A percentile compares a stretch with the other conserved stretches of the same genome.
These are phyloP conservation scores for Trametes maxima DNA, from an alignment of 768 basidiomycete genomes.

Conservation along the genomic window DNA sequence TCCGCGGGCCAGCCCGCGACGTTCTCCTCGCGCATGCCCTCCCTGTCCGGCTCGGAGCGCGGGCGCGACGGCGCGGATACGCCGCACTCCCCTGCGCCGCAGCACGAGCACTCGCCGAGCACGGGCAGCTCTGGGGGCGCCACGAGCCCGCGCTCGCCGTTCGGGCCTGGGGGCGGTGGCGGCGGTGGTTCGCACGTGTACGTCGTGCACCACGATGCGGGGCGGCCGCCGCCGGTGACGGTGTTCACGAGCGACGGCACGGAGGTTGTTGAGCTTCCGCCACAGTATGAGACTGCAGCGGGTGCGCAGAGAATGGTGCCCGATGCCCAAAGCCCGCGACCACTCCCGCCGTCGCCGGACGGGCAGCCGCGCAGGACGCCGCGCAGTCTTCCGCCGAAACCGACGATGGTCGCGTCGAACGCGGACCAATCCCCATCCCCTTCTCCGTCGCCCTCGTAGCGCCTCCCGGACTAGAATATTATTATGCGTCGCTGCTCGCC, in stretches of 20 bases:
- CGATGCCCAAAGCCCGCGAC: background rate
- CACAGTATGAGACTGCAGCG: slow-evolving; percentile 41
- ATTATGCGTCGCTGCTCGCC: background rate
- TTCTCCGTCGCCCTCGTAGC: background rate
- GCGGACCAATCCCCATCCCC: background rate
- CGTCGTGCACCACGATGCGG: slow-evolving; percentile 64
- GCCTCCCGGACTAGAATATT: background rate
- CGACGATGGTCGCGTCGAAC: slow-evolving; percentile 9
- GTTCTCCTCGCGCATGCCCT: background rate
- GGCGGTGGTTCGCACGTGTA: slow-evolving; percentile 43
- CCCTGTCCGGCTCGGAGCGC: background rate
- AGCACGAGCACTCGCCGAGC: slow-evolving; percentile 5
- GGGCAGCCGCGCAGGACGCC: slow-evolving; percentile 14
- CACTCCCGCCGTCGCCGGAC: slow-evolving; percentile 4
- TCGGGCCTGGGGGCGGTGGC: slow-evolving; percentile 1
- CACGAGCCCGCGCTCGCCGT: slow-evolving; percentile 8
- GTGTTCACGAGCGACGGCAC: slow-evolving; percentile 58
- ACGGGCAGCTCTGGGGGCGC: background rate
- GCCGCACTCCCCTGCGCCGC: background rate
- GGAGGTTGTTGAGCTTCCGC: slow-evolving; percentile 62
- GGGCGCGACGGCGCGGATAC: background rate
- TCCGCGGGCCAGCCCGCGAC: background rate
- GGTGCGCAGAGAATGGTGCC: background rate
- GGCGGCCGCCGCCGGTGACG: slow-evolving; percentile 53
- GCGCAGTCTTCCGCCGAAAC: slow-evolving; percentile 9